Conservation (phyloP, 768 basidiomycete genomes). For the Amanita inopinata region DNA sequence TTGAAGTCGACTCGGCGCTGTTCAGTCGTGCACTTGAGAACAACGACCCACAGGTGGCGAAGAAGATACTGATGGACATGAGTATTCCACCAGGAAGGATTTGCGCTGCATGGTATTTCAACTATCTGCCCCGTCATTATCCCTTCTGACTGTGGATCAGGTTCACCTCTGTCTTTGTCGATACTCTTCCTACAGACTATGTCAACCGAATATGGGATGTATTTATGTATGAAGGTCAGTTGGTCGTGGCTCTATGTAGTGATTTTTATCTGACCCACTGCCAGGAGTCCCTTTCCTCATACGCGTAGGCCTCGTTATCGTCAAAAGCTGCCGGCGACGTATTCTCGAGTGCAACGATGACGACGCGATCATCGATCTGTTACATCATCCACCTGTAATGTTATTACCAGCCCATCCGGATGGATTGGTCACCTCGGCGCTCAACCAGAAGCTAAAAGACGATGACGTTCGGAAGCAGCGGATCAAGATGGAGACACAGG, state of each 20-base stretch:
- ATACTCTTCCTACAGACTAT: slow-evolving; percentile 52
- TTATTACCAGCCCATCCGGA: slow-evolving; percentile 53
- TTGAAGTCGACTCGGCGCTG: slow-evolving; percentile 69
- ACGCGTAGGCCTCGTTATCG: slow-evolving; percentile 61
- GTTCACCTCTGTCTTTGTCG: slow-evolving; percentile 68
- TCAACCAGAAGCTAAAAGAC: slow-evolving; percentile 66
- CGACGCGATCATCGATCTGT: slow-evolving; percentile 34
- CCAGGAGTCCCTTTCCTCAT: slow-evolving; percentile 64
- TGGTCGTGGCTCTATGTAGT: too few species aligned
- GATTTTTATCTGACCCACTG: background rate
- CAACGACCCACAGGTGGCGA: slow-evolving; percentile 49
- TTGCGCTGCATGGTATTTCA: slow-evolving; percentile 53
- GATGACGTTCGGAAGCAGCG: slow-evolving; percentile 73
- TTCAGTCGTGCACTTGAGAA: slow-evolving; percentile 62
- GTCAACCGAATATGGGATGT: slow-evolving; percentile 76
- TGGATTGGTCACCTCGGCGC: slow-evolving; percentile 48
- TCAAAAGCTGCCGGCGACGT: slow-evolving; percentile 48
- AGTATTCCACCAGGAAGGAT: slow-evolving; percentile 46
- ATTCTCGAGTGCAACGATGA: slow-evolving; percentile 43
- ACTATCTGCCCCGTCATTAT: background rate
- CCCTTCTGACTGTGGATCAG: slow-evolving; percentile 23
- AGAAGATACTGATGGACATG: slow-evolving; percentile 58
- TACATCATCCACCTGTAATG: slow-evolving; percentile 41
- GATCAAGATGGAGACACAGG: slow-evolving; percentile 63
- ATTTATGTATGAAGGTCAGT: slow-evolving; percentile 69